Percentiles rank a stretch among this genome's conserved stretches.
Conservation (phyloP, 495 filamentous ascomycete genomes). For the Penicillium fimorum region DNA sequence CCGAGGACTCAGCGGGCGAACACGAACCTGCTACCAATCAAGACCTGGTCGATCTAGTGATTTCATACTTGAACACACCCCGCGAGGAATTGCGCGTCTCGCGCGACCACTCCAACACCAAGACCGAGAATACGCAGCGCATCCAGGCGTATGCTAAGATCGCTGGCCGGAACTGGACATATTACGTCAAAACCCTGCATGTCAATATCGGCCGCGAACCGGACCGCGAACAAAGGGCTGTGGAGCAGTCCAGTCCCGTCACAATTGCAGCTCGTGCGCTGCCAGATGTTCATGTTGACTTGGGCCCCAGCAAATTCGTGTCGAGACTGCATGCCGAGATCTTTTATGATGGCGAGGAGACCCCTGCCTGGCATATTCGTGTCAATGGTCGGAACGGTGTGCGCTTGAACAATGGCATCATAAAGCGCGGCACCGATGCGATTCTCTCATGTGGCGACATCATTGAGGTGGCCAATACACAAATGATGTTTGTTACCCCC, state of each 20-base stretch:
- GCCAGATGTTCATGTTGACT: conserved; percentile 74
- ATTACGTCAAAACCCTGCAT: conserved; percentile 76
- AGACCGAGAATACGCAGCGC: conserved; percentile 64
- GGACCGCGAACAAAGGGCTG: conserved; percentile 51
- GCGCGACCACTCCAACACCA: conserved; percentile 71
- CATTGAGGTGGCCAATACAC: conserved; percentile 82
- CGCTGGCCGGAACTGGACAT: conserved; percentile 89
- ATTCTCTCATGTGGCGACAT: conserved; percentile 79
- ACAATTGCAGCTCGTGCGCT: conserved; percentile 47
- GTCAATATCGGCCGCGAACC: conserved; percentile 83
- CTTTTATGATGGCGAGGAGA: conserved; percentile 66
- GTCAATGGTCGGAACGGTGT: conserved; percentile 91
- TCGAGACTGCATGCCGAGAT: conserved; percentile 87
- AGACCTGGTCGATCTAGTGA: conserved; percentile 70
- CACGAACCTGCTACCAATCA: conserved; percentile 55
- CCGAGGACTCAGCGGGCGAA: conserved; percentile 48
- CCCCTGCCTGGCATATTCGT: conserved; percentile 69
- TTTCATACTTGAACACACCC: conserved; percentile 62
- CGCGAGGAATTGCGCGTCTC: conserved; percentile 64
- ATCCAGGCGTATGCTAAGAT: conserved; percentile 93
- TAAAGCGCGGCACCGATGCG: conserved; percentile 63
- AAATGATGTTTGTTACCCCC: conserved; percentile 98
- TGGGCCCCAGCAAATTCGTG: conserved; percentile 89
- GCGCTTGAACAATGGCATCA: conserved; percentile 66
- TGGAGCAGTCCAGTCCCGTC: conserved; percentile 46